Conservation (phyloP, 768 basidiomycete species). For the Mycena indigotica region DNA sequence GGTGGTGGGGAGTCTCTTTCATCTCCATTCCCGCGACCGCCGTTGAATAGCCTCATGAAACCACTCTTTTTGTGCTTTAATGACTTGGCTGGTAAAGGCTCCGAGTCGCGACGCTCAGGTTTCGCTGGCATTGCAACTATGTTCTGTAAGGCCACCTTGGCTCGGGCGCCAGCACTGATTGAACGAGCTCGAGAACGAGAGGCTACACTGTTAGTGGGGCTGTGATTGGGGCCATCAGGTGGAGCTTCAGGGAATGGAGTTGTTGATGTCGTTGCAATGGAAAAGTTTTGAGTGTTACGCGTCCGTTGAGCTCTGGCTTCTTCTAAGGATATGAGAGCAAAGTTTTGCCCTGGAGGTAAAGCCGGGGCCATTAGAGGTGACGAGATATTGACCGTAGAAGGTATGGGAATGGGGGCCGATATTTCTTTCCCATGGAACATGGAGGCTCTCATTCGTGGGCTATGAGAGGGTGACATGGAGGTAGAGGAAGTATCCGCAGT, state of each 20-base stretch:
- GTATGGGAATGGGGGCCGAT: constrained; percentile 54
- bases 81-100: constrained; percentile 42
- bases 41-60: constrained; percentile 77
- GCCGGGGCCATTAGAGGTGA: constrained; percentile 33
- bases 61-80: constrained; percentile 81
- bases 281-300: constrained; percentile 45
- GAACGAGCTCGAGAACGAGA: constrained; percentile 56
- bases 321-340: constrained; percentile 74
- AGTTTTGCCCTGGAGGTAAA: constrained; percentile 48
- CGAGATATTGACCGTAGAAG: constrained; percentile 30
- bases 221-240: constrained; percentile 28
- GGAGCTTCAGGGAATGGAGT: constrained; percentile 37
- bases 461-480: constrained; percentile 25
- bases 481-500: constrained; percentile 39
- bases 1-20: constrained; percentile 53
- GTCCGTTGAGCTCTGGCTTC: constrained; percentile 76
- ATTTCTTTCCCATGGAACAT: constrained; percentile 54
- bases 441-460: constrained; percentile 31
- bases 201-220: constrained; percentile 22
- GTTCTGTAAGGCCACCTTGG: constrained; percentile 49
- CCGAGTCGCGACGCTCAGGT: constrained; percentile 47
- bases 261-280: constrained; percentile 29
- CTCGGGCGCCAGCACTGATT: constrained; percentile 60
- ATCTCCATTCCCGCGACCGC: constrained; percentile 51
- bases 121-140: constrained; percentile 40